A percentile compares a stretch with the other conserved stretches of the same genome.
phyloP scores from a whole-genome alignment of 306 rosid genomes.

The Spatholobus suberectus region DNA sequence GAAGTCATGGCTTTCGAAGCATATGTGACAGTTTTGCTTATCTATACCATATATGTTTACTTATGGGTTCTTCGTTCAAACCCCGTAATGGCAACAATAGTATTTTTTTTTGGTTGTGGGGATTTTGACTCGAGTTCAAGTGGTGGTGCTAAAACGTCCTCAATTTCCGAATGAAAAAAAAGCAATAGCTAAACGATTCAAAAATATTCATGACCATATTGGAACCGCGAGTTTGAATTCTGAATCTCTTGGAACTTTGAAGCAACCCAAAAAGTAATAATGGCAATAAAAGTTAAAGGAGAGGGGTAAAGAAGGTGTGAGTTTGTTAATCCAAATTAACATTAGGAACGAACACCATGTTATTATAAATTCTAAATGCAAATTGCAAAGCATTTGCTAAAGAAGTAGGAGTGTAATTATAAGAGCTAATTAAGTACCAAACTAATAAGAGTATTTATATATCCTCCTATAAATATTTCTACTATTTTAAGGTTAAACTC shows the following conservation, averaged over 20 bases:
- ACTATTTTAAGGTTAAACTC: too few relatives aligned
- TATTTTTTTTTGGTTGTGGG: not conserved
- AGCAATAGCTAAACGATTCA: not conserved
- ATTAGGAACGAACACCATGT: not conserved
- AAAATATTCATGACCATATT: not conserved
- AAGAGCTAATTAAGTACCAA: not conserved
- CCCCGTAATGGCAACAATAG: not conserved
- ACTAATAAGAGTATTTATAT: too few relatives aligned
- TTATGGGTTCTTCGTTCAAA: not conserved
- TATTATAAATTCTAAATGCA: not conserved
- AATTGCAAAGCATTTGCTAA: not conserved
- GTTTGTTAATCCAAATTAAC: not conserved
- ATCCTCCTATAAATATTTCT: too few relatives aligned
- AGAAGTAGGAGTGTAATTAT: not conserved
- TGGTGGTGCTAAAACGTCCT: not conserved
- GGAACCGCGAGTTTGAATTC: slow-evolving; percentile 8
- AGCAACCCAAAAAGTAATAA: not conserved
- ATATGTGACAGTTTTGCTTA: slow-evolving; percentile 14
- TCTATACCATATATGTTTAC: not conserved
- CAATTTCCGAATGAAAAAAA: slow-evolving; percentile 6
- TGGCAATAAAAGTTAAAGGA: not conserved
- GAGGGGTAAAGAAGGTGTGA: not conserved
- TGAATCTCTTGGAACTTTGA: not conserved
- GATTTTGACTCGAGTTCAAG: not conserved
- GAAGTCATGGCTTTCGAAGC: too few relatives aligned